Evolutionary conservation across 805 yeast genomes (phyloP), one percentile per base, ranked within the genome.

Genomic region (Debaryomyces hansenii): DNA sequence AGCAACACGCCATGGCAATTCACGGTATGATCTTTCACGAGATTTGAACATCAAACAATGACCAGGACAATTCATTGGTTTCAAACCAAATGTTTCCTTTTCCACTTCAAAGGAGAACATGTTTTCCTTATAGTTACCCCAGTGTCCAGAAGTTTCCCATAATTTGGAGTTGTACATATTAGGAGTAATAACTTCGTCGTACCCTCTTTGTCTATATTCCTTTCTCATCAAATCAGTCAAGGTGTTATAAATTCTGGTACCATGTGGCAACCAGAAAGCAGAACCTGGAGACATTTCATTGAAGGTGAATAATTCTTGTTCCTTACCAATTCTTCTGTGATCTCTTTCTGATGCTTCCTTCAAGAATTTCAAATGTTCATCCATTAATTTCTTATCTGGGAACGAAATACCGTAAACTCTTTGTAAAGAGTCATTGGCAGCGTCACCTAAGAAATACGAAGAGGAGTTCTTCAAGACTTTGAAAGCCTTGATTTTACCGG

Each of bases 111-210:
- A 89, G 9, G 96, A 77, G 66, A 94, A 94, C 99, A 94, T 94
- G 70, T 94, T 90, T 67, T 94, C 99, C 67, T 90, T 86, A 73
- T 94, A 94, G 75, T 94, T 94, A 38, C 80, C 95, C 99, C 98
- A 94, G 72, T 94, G 99, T 56, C 99, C 99, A 10, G 98, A 91
- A 46, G 94, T 87, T 76, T 92, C 96, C 99, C 99, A 94, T 61
- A 94, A 79, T 72, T 92, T 92, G 51, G 97, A 75, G 76, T 91
- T 92, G 82, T 82, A 94, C 98, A 94, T 94, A 77, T 94, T 94
- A 62, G 99, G 99, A 51, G 99, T 91, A 66, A 94, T 92, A 55
- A 94, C 99, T 76, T 94, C 99, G 54, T 94, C 97, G 69, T 87
- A 94, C 34, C 97, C 98, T 71, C 99, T 86, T 72, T 81, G 83